Base-by-base conservation (phyloP, 768 basidiomycete genomes). In the Xerocomellus amylosporus region DNA sequence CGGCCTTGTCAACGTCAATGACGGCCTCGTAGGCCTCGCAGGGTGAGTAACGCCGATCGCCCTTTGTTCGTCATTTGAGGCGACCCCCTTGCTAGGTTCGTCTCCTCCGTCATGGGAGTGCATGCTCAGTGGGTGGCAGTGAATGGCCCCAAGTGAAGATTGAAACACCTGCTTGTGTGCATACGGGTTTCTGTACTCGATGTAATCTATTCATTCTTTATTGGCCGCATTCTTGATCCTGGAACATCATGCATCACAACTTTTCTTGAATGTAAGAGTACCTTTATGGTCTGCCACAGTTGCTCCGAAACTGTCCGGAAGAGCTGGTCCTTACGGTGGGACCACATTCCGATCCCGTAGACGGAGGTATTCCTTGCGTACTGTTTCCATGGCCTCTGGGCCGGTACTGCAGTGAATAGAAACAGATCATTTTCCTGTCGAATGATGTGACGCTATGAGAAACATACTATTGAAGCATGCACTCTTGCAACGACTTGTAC, bases 21-120 rank as follows among this genome's bases (percentile, higher is more conserved):
- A 98, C 56, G 95, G 96, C 24, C 65, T 83, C 19, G 73, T 96
- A 28, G 96, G 97, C 51, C 76, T 90, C 54, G 79, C 90, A 58
- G 97, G 96, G 92, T 96, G 56, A 64, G 81, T 73, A 12, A 56
- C 44, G 65, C 43, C 8, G 42, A 19, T 33, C 20, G 4, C 41
- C 37, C n/a, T 14, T 9, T 26, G 10, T 36, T 8, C 56, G 2
- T 39, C 40, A 14, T 53, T 51, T 58, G 17, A 67, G 19, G 8
- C 24, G 20, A 41, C 26, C 13, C n/a, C 45, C 19, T 46, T 54
- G 37, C 39, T 48, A 92, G 90, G 56, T 61, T 89, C 50, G 75
- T 86, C 53, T 84, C 88, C 7, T 91, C 90, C 4, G 48, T 88
- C 41, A 78, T 92, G 73, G 87, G 87, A 30, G 72, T 81, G 30